A percentile compares a stretch with the other conserved stretches of the same genome.
phyloP scores from a whole-genome alignment of 2,329 filamentous ascomycete species.

The Paracoccidioides lutzii region DNA sequence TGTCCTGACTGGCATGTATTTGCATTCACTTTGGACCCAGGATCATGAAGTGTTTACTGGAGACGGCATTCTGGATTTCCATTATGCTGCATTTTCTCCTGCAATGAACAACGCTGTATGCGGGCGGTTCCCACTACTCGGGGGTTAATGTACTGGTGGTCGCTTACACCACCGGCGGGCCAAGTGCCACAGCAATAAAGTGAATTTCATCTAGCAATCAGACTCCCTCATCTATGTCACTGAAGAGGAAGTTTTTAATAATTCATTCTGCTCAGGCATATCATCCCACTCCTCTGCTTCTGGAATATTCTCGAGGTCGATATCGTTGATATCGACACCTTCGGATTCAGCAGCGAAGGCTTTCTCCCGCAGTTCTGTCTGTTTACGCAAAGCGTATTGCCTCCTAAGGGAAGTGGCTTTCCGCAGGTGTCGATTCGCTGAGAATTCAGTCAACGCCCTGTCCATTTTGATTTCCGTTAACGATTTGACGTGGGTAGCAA shows the following conservation, averaged over 20 bases:
- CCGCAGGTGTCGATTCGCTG: constrained; percentile 29
- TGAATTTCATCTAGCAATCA: background rate
- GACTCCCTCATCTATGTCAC: background rate
- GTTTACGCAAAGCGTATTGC: constrained; percentile 13
- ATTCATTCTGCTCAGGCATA: background rate
- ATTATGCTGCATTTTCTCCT: too few relatives aligned
- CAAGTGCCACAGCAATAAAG: too few relatives aligned
- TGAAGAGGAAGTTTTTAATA: background rate
- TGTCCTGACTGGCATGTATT: too few relatives aligned
- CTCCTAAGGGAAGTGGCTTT: constrained; percentile 25
- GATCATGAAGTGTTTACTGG: too few relatives aligned
- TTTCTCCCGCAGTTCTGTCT: constrained; percentile 18
- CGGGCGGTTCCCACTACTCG: too few relatives aligned
- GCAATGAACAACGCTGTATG: too few relatives aligned
- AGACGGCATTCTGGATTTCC: too few relatives aligned
- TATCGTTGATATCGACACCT: background rate
- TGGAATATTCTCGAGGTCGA: background rate
- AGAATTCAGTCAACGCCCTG: constrained; percentile 46
- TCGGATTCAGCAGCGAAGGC: constrained; percentile 3
- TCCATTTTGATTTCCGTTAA: constrained; percentile 68
- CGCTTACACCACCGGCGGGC: too few relatives aligned
- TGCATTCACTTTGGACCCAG: too few relatives aligned
- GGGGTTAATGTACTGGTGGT: too few relatives aligned
- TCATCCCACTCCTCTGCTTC: background rate
- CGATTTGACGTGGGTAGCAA: constrained; percentile 68